Base-by-base conservation (phyloP, 164 flowering plant species). In the Liquidambar formosana region DNA sequence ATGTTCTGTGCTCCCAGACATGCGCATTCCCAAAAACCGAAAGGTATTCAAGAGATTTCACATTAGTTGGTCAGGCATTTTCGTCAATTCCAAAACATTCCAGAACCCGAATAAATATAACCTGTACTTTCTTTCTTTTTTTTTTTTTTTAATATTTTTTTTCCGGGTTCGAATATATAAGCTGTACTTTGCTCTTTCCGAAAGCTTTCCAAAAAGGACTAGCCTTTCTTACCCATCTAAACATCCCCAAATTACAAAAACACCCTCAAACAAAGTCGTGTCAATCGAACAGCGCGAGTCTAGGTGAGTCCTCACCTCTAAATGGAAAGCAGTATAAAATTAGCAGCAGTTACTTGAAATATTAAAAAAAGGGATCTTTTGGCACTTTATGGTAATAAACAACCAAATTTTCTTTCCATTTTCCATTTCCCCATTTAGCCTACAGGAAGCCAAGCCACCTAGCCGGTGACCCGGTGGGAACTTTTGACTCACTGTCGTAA, bases 61-160 rank as follows among this genome's bases (percentile, higher is more conserved):
- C 45, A 63, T n/a, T 27, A 11, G 1, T 57, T 65, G 45, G 47
- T 6, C 45, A 49, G 77, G 73, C 73, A 69, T 60, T 74, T 74
- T 69, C 61, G 74, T 75, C 74, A 71, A 45, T 70, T 63, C 67
- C 5, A 4, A 65, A 57, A 74, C 62, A 26, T 67, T 68, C 61
- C 47, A 25, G 48, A 60, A 64, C 23, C 66, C 16, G 54, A 45
- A 18, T 23, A n/a, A n/a, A n/a, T n/a, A 33, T 65, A 43, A 3
- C 13, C 13, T 13, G 21, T 4, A 33, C 41, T 33, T n/a, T 33
- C 41, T 2, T 33, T 33, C 41, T n/a, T n/a, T n/a, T n/a, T n/a
- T n/a, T n/a, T n/a, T n/a, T n/a, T n/a, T n/a, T n/a, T n/a, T n/a
- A n/a, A n/a, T n/a, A n/a, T n/a, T n/a, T n/a, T n/a, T n/a, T n/a